phyloP scores from a whole-genome alignment of 2,329 filamentous ascomycete genomes.

The Pseudocercospora musae region DNA sequence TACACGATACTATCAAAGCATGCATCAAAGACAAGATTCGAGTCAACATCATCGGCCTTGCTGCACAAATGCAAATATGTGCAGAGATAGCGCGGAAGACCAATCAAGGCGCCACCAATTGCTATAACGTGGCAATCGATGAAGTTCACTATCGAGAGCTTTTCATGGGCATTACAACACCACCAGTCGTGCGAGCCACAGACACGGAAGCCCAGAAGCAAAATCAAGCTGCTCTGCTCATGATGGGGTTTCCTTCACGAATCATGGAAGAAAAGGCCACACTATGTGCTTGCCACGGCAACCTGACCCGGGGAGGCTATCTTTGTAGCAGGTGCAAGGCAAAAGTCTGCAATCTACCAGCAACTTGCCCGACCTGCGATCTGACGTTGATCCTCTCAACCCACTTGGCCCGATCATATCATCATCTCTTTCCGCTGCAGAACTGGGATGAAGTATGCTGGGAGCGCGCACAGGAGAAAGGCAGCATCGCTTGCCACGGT shows the following conservation, averaged over 20 bases:
- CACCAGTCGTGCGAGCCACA: conserved; percentile 68
- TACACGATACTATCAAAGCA: conserved; percentile 79
- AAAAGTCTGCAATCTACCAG: conserved; percentile 85
- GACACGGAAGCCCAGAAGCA: conserved; percentile 33
- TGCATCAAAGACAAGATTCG: conserved; percentile 81
- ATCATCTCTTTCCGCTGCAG: conserved; percentile 83
- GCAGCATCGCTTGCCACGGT: conserved; percentile 64
- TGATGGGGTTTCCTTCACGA: conserved; percentile 97
- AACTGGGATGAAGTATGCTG: conserved; percentile 58
- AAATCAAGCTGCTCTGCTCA: conserved; percentile 63
- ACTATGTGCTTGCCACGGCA: conserved; percentile 87
- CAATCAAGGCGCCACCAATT: conserved; percentile 71
- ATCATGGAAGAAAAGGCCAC: conserved; percentile 69
- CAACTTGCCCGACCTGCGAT: conserved; percentile 86
- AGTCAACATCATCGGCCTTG: conserved; percentile 83
- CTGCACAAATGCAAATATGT: conserved; percentile 89
- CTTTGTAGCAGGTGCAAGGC: conserved; percentile 81
- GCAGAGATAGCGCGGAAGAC: conserved; percentile 83
- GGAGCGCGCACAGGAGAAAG: conserved; percentile 15
- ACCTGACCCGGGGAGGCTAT: conserved; percentile 79
- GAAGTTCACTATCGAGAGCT: conserved; percentile 85
- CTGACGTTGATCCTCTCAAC: conserved; percentile 93
- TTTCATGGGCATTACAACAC: conserved; percentile 84
- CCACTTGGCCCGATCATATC: conserved; percentile 86
- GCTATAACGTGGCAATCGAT: conserved; percentile 82